Evolutionary conservation across 2,329 filamentous ascomycete genomes (phyloP), one percentile per base, ranked within the genome.

Genomic region (Pleurostoma richardsiae): DNA sequence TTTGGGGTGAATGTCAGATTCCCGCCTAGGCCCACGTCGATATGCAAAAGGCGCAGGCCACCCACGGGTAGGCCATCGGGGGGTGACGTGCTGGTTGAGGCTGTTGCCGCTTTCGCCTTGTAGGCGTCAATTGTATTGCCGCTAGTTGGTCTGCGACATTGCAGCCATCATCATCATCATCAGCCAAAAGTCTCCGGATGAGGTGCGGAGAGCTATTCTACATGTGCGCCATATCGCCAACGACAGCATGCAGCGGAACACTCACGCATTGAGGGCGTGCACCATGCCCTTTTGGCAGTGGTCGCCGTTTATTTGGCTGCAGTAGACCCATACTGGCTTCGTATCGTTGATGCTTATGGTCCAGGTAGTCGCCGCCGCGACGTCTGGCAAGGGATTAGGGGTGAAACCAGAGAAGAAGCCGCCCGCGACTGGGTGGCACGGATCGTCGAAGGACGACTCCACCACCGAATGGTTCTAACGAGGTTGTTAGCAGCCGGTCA

Each of bases 291-390:
- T 61, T 52, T 75, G 67, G 57, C 74, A 78, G 54, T 77, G 72
- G 36, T 66, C 63, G 2, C 58, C 63, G 30, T 61, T 64, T 4
- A 62, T 63, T 44, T 69, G 64, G 19, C 59, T 64, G 60, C 73
- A 77, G 54, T 77, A 78, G 48, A 72, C 65, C 71, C 72, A 77
- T 19, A 73, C 63, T 4, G 74, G 70, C 48, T 70, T 67, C 4
- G 67, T 70, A 52, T 73, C 64, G 36, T 70, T 68, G 40, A 77
- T 55, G 3, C 62, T 65, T 48, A 77, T 67, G 30, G 67, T 70
- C 57, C 71, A 77, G 6, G 65, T 62, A 1, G 65, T 68, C 10
- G 60, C 56, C 3, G 62, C 56, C 5, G 57, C 59, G 1, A 53
- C 54, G 31, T 67, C 63, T 4, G 59, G 45, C 1, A 59, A 57